Evolutionary conservation across 805 yeast species (phyloP).

Genomic region (Scheffersomyces amazonensis): DNA sequence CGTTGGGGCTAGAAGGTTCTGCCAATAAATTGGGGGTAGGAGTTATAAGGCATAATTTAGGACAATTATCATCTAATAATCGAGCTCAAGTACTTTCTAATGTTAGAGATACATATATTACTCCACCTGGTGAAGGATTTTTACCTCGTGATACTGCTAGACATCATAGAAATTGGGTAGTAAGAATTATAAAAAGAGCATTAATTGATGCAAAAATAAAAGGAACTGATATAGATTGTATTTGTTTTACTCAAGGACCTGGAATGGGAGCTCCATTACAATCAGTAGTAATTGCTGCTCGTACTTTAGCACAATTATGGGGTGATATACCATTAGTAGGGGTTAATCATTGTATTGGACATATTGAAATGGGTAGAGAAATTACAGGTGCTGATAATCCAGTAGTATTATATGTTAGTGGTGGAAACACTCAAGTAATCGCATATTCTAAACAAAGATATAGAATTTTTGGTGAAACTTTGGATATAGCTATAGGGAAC

Average conservation of each 20-base stretch:
- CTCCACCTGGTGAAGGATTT: slow-evolving; percentile 99
- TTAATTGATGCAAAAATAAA: slow-evolving; percentile 56
- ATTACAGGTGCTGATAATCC: slow-evolving; percentile 98
- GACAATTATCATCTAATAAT: slow-evolving; percentile 53
- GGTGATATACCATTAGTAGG: slow-evolving; percentile 75
- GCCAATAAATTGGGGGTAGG: slow-evolving; percentile 98
- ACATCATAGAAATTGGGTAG: slow-evolving; percentile 95
- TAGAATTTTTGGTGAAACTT: slow-evolving; percentile 98
- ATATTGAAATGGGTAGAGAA: slow-evolving; percentile 98
- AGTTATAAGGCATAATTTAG: slow-evolving; percentile 69
- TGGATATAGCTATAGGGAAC: slow-evolving; percentile 97
- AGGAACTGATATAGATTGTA: slow-evolving; percentile 61
- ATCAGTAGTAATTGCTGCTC: slow-evolving; percentile 87
- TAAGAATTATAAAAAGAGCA: slow-evolving; percentile 67
- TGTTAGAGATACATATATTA: slow-evolving; percentile 88
- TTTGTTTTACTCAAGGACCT: slow-evolving; percentile 96
- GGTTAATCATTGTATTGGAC: slow-evolving; percentile 97
- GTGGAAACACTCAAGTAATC: slow-evolving; percentile 97
- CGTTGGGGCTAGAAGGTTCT: slow-evolving; percentile 93
- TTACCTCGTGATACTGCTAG: slow-evolving; percentile 95
- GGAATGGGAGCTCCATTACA: slow-evolving; percentile 99
- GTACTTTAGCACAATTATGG: slow-evolving; percentile 82
- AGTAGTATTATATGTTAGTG: slow-evolving; percentile 94
- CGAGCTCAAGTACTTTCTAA: slow-evolving; percentile 80
- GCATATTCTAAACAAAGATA: slow-evolving; percentile 93